Evolutionary conservation across 2,329 filamentous ascomycete species (phyloP).

Genomic region (Neospermospora avenae): DNA sequence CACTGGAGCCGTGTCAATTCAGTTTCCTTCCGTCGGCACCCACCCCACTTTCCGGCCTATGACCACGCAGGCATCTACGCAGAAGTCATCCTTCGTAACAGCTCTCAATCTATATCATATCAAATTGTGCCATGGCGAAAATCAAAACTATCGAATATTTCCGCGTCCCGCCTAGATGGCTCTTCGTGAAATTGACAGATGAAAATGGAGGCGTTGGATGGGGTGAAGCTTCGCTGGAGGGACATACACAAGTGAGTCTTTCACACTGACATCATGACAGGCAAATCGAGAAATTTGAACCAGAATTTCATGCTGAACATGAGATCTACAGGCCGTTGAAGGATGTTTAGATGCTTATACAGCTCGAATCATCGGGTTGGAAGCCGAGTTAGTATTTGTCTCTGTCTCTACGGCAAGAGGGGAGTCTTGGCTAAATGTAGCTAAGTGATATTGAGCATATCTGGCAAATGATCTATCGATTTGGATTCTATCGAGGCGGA

Average conservation of each 20-base stretch:
- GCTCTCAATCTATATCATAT: too few species aligned
- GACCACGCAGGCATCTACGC: too few species aligned
- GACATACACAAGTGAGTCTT: slow-evolving; percentile 50
- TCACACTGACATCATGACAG: too few species aligned
- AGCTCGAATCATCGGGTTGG: slow-evolving; percentile 59
- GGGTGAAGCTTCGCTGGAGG: slow-evolving; percentile 73
- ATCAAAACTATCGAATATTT: slow-evolving; percentile 70
- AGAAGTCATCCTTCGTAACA: too few species aligned
- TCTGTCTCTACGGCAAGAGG: neutral
- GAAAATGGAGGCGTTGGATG: slow-evolving; percentile 62
- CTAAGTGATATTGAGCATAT: slow-evolving; percentile 68
- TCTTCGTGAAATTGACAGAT: slow-evolving; percentile 75
- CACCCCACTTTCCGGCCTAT: too few species aligned
- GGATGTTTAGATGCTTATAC: slow-evolving; percentile 67
- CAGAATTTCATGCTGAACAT: too few species aligned
- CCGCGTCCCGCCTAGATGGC: slow-evolving; percentile 69
- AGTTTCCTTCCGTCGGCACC: too few species aligned
- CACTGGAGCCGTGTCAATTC: too few species aligned
- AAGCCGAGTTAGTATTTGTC: slow-evolving; percentile 58
- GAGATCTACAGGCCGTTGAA: slow-evolving; percentile 56
- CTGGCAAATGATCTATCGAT: slow-evolving; percentile 71
- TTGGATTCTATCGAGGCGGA: slow-evolving; percentile 73
- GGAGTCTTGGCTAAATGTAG: neutral
- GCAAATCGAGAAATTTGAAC: too few species aligned
- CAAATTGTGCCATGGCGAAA: slow-evolving; percentile 49